Percentiles rank a stretch among this genome's conserved stretches.
Evolutionary conservation across 2,329 filamentous ascomycete species (phyloP).

Genomic region (Alternaria brassicae): DNA sequence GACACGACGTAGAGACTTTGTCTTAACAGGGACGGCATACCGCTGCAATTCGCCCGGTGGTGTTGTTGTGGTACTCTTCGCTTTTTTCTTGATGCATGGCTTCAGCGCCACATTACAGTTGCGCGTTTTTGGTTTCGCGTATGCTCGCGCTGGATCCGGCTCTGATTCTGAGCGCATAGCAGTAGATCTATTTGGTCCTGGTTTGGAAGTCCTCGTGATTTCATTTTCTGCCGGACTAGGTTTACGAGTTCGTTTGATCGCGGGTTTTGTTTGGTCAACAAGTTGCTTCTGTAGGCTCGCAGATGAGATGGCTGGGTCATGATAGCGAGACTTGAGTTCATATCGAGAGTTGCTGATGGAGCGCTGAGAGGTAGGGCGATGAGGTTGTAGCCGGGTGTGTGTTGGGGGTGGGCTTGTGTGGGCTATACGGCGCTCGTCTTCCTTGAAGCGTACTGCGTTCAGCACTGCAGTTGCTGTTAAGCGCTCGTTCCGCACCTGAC

Average conservation of each 20-base stretch:
- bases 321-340: slow-evolving; percentile 12
- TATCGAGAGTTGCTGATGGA: slow-evolving; percentile 20
- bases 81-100: slow-evolving; percentile 37
- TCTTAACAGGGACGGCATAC: neutral
- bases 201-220: slow-evolving; percentile 9
- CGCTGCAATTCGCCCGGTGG: slow-evolving; percentile 15
- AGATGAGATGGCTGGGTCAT: slow-evolving; percentile 15
- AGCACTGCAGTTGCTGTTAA: neutral
- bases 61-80: slow-evolving; percentile 30
- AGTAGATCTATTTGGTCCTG: neutral
- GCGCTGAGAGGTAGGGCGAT: slow-evolving; percentile 2
- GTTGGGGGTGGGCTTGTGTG: neutral
- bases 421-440: neutral
- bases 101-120: slow-evolving; percentile 25
- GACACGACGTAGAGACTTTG: slow-evolving; percentile 27
- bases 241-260: neutral
- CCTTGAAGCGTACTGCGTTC: slow-evolving; percentile 1
- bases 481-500: neutral
- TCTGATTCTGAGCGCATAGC: slow-evolving; percentile 9
- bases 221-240: slow-evolving; percentile 2
- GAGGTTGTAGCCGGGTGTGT: neutral
- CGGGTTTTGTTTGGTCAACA: slow-evolving; percentile 13
- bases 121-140: slow-evolving; percentile 1
- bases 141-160: slow-evolving; percentile 4
- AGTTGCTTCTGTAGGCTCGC: slow-evolving; percentile 20